Evolutionary conservation across 2,329 filamentous ascomycete species (phyloP).

Genomic region (Plectosphaerella sp.): DNA sequence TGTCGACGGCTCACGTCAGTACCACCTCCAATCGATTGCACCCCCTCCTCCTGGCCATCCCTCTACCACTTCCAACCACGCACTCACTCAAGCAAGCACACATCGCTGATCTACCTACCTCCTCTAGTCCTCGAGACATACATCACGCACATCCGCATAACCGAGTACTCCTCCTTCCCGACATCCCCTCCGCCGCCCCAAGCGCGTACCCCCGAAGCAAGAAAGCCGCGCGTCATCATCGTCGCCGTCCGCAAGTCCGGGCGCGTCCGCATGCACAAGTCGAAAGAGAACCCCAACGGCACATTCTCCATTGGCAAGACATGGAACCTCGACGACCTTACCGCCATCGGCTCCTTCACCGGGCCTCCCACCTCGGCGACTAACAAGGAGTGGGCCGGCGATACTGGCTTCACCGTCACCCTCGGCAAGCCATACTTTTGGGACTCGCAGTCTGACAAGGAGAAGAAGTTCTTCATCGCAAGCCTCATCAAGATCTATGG

Average conservation of each 20-base stretch:
- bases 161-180: slow-evolving; percentile 79
- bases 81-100: not conserved
- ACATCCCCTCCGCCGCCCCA: slow-evolving; percentile 80
- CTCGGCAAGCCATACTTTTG: slow-evolving; percentile 96
- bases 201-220: slow-evolving; percentile 62
- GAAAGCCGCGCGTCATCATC: slow-evolving; percentile 89
- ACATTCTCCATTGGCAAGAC: slow-evolving; percentile 97
- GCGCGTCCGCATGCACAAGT: slow-evolving; percentile 92
- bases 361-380: slow-evolving; percentile 52
- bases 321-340: slow-evolving; percentile 91
- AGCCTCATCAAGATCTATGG: slow-evolving; percentile 94
- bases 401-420: slow-evolving; percentile 80
- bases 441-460: slow-evolving; percentile 88
- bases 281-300: slow-evolving; percentile 89
- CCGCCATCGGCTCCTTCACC: slow-evolving; percentile 73
- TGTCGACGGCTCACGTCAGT: slow-evolving; percentile 76
- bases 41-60: slow-evolving; percentile 4
- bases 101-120: slow-evolving; percentile 4
- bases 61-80: not conserved
- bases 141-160: slow-evolving; percentile 92
- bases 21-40: slow-evolving; percentile 1
- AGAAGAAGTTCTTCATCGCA: slow-evolving; percentile 98
- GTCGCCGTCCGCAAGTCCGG: slow-evolving; percentile 90
- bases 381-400: slow-evolving; percentile 73
- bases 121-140: slow-evolving; percentile 78